Evolutionary conservation across 495 filamentous ascomycete genomes (phyloP).

Genomic region (Penicillium simplicissimum): DNA sequence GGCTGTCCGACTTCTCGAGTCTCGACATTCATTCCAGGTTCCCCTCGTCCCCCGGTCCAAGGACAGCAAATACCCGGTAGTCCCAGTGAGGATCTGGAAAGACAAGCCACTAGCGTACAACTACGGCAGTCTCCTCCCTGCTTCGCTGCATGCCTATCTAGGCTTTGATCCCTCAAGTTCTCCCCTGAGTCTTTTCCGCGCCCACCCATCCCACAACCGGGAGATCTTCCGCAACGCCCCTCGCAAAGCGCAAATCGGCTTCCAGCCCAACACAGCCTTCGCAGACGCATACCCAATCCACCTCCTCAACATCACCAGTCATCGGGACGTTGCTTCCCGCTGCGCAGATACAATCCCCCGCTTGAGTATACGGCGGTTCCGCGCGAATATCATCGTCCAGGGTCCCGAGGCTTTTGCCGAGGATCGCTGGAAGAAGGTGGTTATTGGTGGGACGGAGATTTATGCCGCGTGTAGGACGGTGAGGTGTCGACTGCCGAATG

Average conservation of each 20-base stretch:
- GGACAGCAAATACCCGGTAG: slow-evolving; percentile 55
- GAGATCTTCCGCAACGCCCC: slow-evolving; percentile 78
- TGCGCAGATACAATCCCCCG: slow-evolving; percentile 58
- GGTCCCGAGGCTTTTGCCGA: slow-evolving; percentile 67
- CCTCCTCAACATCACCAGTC: slow-evolving; percentile 71
- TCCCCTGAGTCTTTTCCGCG: slow-evolving; percentile 67
- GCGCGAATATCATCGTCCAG: slow-evolving; percentile 78
- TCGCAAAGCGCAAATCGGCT: slow-evolving; percentile 63
- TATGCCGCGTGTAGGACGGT: slow-evolving; percentile 72
- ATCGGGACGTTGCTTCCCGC: slow-evolving; percentile 57
- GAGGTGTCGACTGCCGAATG: slow-evolving; percentile 82
- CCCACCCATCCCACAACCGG: slow-evolving; percentile 60
- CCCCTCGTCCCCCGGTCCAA: slow-evolving; percentile 65
- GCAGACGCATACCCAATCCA: slow-evolving; percentile 90
- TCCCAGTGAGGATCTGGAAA: slow-evolving; percentile 77
- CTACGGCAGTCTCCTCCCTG: slow-evolving; percentile 50
- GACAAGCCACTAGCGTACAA: slow-evolving; percentile 57
- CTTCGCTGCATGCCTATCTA: slow-evolving; percentile 59
- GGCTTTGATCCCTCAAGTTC: slow-evolving; percentile 39
- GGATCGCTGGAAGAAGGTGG: slow-evolving; percentile 75
- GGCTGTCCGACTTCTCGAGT: slow-evolving; percentile 23
- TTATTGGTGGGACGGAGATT: slow-evolving; percentile 47
- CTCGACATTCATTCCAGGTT: slow-evolving; percentile 51
- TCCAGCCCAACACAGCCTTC: slow-evolving; percentile 77
- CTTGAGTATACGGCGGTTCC: slow-evolving; percentile 71